A percentile compares a stretch with the other conserved stretches of the same genome.
Evolutionary conservation across 371 early-diverging fungal species (phyloP).

Genomic region (Caulochytrium protostelioides): DNA sequence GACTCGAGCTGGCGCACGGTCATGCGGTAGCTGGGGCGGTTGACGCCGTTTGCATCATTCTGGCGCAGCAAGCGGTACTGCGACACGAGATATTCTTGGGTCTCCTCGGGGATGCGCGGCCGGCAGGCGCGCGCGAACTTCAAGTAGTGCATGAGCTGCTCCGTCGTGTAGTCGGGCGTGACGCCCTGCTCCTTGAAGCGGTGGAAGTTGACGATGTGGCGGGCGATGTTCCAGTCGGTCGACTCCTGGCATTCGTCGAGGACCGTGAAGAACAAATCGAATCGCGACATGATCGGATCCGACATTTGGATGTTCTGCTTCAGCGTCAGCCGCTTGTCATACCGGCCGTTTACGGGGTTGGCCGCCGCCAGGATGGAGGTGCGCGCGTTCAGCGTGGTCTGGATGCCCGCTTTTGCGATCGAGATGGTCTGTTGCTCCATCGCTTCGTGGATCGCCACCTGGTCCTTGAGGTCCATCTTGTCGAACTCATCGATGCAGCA

Average conservation of each 20-base stretch:
- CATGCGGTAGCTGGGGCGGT: slow-evolving; percentile 73
- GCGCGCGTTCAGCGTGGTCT: slow-evolving; percentile 95
- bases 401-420: slow-evolving; percentile 98
- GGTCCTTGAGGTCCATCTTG: slow-evolving; percentile 97
- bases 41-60: slow-evolving; percentile 50
- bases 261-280: slow-evolving; percentile 97
- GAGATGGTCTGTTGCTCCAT: slow-evolving; percentile 99
- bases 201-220: slow-evolving; percentile 87
- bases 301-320: slow-evolving; percentile 96
- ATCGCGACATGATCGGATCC: slow-evolving; percentile 98
- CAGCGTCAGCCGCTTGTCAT: slow-evolving; percentile 78
- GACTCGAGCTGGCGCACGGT: slow-evolving; percentile 97
- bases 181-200: slow-evolving; percentile 46
- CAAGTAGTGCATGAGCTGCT: slow-evolving; percentile 63
- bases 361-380: slow-evolving; percentile 97
- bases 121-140: slow-evolving; percentile 69
- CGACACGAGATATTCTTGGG: slow-evolving; percentile 51
- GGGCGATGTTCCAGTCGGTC: slow-evolving; percentile 81
- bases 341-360: slow-evolving; percentile 94
- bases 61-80: slow-evolving; percentile 82
- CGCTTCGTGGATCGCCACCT: slow-evolving; percentile 99
- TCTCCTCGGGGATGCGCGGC: slow-evolving; percentile 62
- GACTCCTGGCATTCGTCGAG: slow-evolving; percentile 84
- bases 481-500: slow-evolving; percentile 99
- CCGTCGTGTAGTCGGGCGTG: slow-evolving; percentile 45